Evolutionary conservation across 306 rosid genomes (phyloP), one percentile per base, ranked within the genome.

Genomic region (Comarum palustre): DNA sequence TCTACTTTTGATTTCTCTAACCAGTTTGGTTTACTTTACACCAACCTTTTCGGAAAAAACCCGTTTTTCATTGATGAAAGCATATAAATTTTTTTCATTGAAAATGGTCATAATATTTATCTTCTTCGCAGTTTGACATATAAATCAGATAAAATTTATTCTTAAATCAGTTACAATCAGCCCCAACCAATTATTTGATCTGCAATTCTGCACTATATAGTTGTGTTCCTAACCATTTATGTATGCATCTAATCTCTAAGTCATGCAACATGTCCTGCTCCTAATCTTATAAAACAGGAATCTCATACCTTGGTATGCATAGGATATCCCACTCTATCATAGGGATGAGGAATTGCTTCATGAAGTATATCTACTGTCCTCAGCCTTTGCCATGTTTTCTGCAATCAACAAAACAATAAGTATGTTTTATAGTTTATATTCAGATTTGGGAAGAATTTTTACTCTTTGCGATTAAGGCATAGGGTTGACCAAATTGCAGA

Each of bases 341-440:
- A 42, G 47, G 90, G 90, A 86, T 84, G 83, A 71, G 92, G 97
- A 75, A 86, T 72, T 68, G 92, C 85, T 69, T 90, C 94, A 69
- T 81, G 87, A 75, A 90, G 96, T 78, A 90, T 79, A 80, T 84
- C 82, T 46, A 77, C 48, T 58, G 84, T 73, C 86, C 76, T 85
- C 87, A 88, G 75, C 79, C 86, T 83, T 73, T 90, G 89, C 94
- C 94, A 88, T 42, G 96, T 85, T 88, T 66, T 90, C 96, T 90
- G 83, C 39, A 7, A 39, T 24, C 39, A 38, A 71, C 36, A 41
- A 42, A 41, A 74, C 29, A 51, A 6, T 52, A 5, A 16, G n/a
- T n/a, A n/a, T n/a, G n/a, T n/a, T n/a, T n/a, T n/a, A n/a, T n/a
- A n/a, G n/a, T n/a, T n/a, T n/a, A n/a, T n/a, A n/a, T n/a, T n/a